phyloP scores from a whole-genome alignment of 169 alveolate species.

The Plasmodium inui region DNA sequence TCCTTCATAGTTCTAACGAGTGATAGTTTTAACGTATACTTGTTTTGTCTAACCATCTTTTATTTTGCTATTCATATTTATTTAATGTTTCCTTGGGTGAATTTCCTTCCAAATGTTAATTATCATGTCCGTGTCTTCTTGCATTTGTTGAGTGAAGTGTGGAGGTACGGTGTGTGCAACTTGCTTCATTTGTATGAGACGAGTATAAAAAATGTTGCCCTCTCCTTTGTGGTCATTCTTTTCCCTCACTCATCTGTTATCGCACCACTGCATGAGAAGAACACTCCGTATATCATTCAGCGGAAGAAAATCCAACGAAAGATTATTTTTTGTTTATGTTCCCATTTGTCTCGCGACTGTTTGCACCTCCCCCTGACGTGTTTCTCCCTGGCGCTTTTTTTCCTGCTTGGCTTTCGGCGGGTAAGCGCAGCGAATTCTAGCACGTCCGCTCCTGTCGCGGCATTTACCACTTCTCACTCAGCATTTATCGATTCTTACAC shows the following conservation, averaged over 20 bases:
- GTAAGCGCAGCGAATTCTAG: background rate
- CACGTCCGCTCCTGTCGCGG: background rate
- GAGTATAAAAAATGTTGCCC: slow-evolving; percentile 17
- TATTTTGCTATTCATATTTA: slow-evolving; percentile 49
- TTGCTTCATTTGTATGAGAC: slow-evolving; percentile 32
- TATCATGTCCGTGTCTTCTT: slow-evolving; percentile 12
- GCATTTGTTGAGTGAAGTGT: slow-evolving; percentile 3
- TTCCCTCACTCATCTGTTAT: slow-evolving; percentile 8
- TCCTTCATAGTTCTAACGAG: slow-evolving; percentile 46
- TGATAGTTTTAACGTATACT: slow-evolving; percentile 10
- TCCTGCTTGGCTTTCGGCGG: slow-evolving; percentile 45
- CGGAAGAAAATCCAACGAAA: slow-evolving; percentile 48
- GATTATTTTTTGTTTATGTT: slow-evolving; percentile 58
- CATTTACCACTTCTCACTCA: background rate
- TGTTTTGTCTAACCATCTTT: slow-evolving; percentile 5
- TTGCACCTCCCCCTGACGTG: slow-evolving; percentile 30
- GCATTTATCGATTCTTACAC: background rate
- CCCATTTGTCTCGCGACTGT: slow-evolving; percentile 33
- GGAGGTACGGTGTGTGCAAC: background rate
- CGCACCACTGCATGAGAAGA: slow-evolving; percentile 13
- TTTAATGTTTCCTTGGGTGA: slow-evolving; percentile 48
- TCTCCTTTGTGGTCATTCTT: slow-evolving; percentile 32
- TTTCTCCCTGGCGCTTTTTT: slow-evolving; percentile 30
- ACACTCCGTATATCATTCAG: background rate
- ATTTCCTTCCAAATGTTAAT: slow-evolving; percentile 37